A percentile compares a stretch with the other conserved stretches of the same genome.
These are phyloP conservation scores for Termitomyces sp. DNA, from an alignment of 768 basidiomycete genomes.

Conservation along the genomic window DNA sequence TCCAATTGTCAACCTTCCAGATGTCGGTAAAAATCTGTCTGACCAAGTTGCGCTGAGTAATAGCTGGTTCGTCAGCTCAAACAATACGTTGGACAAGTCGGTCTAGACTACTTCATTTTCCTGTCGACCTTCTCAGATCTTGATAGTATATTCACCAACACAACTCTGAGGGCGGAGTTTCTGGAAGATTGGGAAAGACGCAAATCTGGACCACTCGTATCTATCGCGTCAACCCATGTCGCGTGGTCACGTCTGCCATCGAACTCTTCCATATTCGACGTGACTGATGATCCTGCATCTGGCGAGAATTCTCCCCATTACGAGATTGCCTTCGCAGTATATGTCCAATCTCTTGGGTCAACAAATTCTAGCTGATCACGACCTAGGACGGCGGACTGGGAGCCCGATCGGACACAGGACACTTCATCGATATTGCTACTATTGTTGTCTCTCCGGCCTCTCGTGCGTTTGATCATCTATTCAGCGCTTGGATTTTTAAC, in stretches of 20 bases:
- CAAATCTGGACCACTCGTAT: constrained; percentile 17
- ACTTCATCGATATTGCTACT: not conserved
- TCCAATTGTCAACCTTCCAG: constrained; percentile 18
- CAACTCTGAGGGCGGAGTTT: constrained; percentile 10
- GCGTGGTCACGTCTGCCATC: constrained; percentile 17
- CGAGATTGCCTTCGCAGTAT: not conserved
- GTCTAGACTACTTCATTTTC: not conserved
- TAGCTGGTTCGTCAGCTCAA: constrained; percentile 22
- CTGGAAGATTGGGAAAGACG: constrained; percentile 15
- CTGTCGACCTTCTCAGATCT: not conserved
- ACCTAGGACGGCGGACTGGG: not conserved
- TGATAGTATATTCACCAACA: constrained; percentile 5
- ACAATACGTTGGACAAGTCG: constrained; percentile 15
- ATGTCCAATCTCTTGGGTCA: not conserved
- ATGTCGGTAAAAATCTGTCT: constrained; percentile 23
- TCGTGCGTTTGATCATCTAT: constrained; percentile 15
- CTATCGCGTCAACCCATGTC: constrained; percentile 14
- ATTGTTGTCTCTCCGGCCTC: constrained; percentile 5
- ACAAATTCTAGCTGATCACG: not conserved
- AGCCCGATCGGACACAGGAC: not conserved
- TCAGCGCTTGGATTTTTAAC: not conserved
- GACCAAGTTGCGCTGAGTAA: constrained; percentile 20
- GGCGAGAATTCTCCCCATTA: constrained; percentile 16
- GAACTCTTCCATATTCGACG: constrained; percentile 11
- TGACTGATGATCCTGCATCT: constrained; percentile 20